Evolutionary conservation across 805 yeast genomes (phyloP).

Genomic region (Nakazawaea ernobii): DNA sequence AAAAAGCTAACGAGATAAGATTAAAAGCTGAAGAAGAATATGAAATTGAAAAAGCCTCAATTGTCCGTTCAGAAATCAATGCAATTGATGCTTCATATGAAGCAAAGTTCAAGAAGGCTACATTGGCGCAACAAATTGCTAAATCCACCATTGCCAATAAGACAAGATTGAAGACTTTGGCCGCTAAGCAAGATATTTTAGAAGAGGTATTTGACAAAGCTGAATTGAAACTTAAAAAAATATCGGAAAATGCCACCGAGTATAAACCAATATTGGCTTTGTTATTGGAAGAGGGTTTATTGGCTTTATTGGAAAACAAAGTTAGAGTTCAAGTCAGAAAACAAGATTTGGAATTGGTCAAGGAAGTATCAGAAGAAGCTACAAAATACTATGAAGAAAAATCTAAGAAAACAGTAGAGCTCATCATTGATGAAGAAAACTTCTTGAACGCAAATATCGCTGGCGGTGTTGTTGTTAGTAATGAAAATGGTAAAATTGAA

Average conservation of each 20-base stretch:
- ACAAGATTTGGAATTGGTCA: slow-evolving; percentile 53
- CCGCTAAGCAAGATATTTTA: slow-evolving; percentile 79
- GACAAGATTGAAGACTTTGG: slow-evolving; percentile 84
- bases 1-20: slow-evolving; percentile 93
- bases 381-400: slow-evolving; percentile 56
- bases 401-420: slow-evolving; percentile 50
- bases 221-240: slow-evolving; percentile 49
- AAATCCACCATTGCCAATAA: slow-evolving; percentile 94
- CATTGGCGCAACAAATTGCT: slow-evolving; percentile 90
- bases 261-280: slow-evolving; percentile 71
- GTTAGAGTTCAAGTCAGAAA: slow-evolving; percentile 65
- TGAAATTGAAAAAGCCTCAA: slow-evolving; percentile 93
- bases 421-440: slow-evolving; percentile 49
- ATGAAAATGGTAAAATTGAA: slow-evolving; percentile 75
- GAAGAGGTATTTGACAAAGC: slow-evolving; percentile 71
- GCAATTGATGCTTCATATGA: slow-evolving; percentile 79
- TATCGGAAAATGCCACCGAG: slow-evolving; percentile 47
- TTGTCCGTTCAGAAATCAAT: slow-evolving; percentile 88
- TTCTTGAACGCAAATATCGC: slow-evolving; percentile 59
- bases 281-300: slow-evolving; percentile 72
- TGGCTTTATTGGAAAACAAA: slow-evolving; percentile 65
- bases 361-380: slow-evolving; percentile 58
- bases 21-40: slow-evolving; percentile 98
- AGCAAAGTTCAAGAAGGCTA: slow-evolving; percentile 82
- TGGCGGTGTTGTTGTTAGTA: slow-evolving; percentile 80